Evolutionary conservation across 2,329 filamentous ascomycete genomes (phyloP), one percentile per base, ranked within the genome.

Genomic region (Pyricularia grisea): DNA sequence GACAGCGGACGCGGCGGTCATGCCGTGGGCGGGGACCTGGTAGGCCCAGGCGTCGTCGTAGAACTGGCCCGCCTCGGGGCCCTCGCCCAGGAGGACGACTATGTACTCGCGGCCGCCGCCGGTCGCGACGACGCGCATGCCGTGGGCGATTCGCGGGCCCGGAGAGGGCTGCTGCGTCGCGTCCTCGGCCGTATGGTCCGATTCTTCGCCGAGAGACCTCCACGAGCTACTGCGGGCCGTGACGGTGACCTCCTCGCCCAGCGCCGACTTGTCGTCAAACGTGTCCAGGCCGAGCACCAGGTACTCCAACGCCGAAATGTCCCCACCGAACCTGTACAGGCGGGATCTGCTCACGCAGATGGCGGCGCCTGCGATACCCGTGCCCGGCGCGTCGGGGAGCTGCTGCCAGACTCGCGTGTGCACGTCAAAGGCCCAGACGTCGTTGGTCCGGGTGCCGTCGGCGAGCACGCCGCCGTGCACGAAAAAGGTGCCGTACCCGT

Each of bases 251-350:
- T 88, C 86, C 33, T 81, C 82, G 65, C 77, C 78, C 64, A 79
- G 79, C 42, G 79, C 78, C 70, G 78, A 72, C 33, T 71, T 79
- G 74, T 87, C 85, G 71, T 85, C 80, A 73, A 87, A 86, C 31
- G 80, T 80, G 73, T 86, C 85, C n/a, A 88, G 78, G 23, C 79
- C 82, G 11, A 90, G 81, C 68, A 85, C 82, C 23, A 90, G 75
- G 70, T 90, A 84, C 74, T 96, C 92, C 14, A 97, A 75, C 64
- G 83, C 81, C 0, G 91, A 92, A 76, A 94, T 91, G 73, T 90
- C 94, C 0, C 93, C 93, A 71, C 92, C 92, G 81, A 93, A 94
- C 31, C 92, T 85, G 79, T 90, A 96, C 7, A 97, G 77, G 28
- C 87, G 85, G 28, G 86, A 87, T 68, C 85, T 83, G 64, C 83